A percentile compares a stretch with the other conserved stretches of the same genome.
phyloP scores from a whole-genome alignment of 2,329 filamentous ascomycete genomes.

The Pyricularia pennisetigena region DNA sequence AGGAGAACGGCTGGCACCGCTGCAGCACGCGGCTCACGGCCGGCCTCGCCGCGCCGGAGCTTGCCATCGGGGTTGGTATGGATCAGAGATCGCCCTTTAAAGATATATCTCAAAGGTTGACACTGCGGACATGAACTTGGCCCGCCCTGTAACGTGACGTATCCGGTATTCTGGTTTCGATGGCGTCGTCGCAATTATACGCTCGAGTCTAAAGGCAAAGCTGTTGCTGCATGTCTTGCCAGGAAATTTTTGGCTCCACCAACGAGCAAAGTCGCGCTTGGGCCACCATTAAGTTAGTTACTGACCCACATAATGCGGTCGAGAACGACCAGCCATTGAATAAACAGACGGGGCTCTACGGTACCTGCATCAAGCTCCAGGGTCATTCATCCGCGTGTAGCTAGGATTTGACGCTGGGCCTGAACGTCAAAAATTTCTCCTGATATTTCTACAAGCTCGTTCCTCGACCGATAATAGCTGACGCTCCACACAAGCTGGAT shows the following conservation, averaged over 20 bases:
- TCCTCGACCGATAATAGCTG: neutral
- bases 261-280: conserved; percentile 11
- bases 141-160: neutral
- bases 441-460: neutral
- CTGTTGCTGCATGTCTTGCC: neutral
- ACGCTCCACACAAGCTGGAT: neutral
- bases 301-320: neutral
- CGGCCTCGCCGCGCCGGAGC: conserved; percentile 14
- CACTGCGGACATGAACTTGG: neutral
- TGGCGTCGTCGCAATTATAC: neutral
- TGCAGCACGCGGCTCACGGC: conserved; percentile 19
- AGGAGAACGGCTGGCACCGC: conserved; percentile 17
- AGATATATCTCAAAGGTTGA: neutral
- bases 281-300: conserved; percentile 3
- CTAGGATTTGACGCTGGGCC: neutral
- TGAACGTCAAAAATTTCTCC: neutral
- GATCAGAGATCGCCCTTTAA: neutral
- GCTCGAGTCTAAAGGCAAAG: neutral
- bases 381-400: neutral
- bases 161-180: neutral
- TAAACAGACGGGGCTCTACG: neutral
- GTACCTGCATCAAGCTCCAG: neutral
- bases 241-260: conserved; percentile 1
- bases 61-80: conserved; percentile 9
- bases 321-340: neutral